Evolutionary conservation across 176 grass and related monocot genomes (phyloP).

Genomic region (Avena insularis): DNA sequence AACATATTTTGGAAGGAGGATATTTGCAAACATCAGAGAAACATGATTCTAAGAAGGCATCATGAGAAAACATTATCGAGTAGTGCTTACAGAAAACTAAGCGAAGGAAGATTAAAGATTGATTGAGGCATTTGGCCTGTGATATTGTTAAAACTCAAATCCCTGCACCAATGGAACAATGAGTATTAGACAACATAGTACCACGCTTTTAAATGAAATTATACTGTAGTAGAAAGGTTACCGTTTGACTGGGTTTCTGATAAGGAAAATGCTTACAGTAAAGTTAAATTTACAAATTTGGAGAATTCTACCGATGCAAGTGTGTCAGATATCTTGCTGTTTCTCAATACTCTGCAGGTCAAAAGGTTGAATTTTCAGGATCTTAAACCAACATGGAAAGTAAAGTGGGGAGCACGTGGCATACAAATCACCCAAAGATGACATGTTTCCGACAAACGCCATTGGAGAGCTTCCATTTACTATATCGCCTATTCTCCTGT

Average conservation of each 20-base stretch:
- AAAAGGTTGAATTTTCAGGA: slow-evolving; percentile 29
- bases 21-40: slow-evolving; percentile 22
- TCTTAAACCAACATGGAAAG: slow-evolving; percentile 11
- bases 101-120: slow-evolving; percentile 34
- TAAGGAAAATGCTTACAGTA: slow-evolving; percentile 49
- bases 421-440: slow-evolving; percentile 71
- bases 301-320: slow-evolving; percentile 65
- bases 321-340: slow-evolving; percentile 74
- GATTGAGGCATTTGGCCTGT: slow-evolving; percentile 18
- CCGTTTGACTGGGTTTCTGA: not conserved
- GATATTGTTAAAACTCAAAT: slow-evolving; percentile 37
- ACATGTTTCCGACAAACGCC: slow-evolving; percentile 65
- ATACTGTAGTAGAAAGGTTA: slow-evolving; percentile 8
- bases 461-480: slow-evolving; percentile 74
- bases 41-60: slow-evolving; percentile 5
- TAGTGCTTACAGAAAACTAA: slow-evolving; percentile 63
- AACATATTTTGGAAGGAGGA: not conserved
- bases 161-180: slow-evolving; percentile 26
- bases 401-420: not conserved
- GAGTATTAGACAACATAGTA: slow-evolving; percentile 42
- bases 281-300: slow-evolving; percentile 47
- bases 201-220: not conserved
- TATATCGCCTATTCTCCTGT: slow-evolving; percentile 75
- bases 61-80: slow-evolving; percentile 12
- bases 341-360: slow-evolving; percentile 76